Base-by-base conservation (phyloP, 2,329 filamentous ascomycete species). In the Verticillium alfalfae region DNA sequence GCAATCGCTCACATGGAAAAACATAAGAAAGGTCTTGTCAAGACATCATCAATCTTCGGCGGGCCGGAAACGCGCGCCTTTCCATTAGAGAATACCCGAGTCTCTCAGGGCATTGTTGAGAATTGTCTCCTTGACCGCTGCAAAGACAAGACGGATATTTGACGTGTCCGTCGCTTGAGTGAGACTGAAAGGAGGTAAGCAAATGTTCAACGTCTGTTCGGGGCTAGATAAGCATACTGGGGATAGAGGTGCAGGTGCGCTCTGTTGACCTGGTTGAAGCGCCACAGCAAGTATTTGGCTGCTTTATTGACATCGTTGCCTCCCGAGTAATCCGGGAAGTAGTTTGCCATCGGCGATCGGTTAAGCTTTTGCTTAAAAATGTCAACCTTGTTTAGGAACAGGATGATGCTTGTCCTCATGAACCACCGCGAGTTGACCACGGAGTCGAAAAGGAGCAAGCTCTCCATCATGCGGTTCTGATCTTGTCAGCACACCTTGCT, bases 381-480 rank as follows among this genome's bases (percentile, higher is more conserved):
- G 79, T 99, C 95, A 68, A 99, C 95, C 76, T 99, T 99, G 81
- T 99, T 99, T 65, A 99, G 84, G 79, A 99, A 99, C 62, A 99
- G 83, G 71, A 99, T 98, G 72, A 99, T 99, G 73, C 93, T 97
- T 13, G 95, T 99, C 69, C 95, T 85, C 90, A 98, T 96, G 77
- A 99, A 99, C 95, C 95, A 99, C 69, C 95, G 85, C 37, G 95
- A 98, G 78, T 99, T 99, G 68, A 99, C 95, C 5, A 99, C 95
- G 1, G 94, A 98, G 77, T 99, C 95, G 74, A 99, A 99, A 5
- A 99, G 84, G 16, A 98, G 86, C 59, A 99, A 77, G 72, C 93
- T 97, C 76, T 99, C 95, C 92, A 98, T 97, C 95, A 99, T 99
- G 65, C 95, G 95, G 75, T 99, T 99, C 92, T 97, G 68, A 52